Evolutionary conservation across 352 stramenopile genomes (phyloP), one percentile per base, ranked within the genome.

Genomic region (Globisporangium canariense): DNA sequence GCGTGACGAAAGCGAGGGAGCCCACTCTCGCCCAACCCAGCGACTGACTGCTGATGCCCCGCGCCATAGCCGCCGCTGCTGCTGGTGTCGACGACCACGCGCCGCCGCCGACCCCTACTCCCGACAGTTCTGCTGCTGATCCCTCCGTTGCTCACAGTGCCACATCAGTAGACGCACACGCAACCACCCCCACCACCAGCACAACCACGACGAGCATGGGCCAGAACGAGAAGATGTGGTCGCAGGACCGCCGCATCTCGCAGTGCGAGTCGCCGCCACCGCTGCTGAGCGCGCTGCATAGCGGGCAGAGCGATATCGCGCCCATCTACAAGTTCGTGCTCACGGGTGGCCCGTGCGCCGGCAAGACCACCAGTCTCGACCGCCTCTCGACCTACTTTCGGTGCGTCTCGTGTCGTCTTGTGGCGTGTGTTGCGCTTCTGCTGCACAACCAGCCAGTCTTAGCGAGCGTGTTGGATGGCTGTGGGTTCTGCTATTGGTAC

Each of bases 311-410:
- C 59, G 84, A 90, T 63, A 80, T 88, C 43, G 73, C 81, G 45
- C 84, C 81, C 4, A 93, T 98, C 51, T 97, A 97, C 76, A 95
- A 95, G 70, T 96, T 98, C 62, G 91, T 98, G 53, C 81, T 98
- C 64, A 98, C 94, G 45, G 96, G 94, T 57, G 96, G 94, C 14
- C 96, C 94, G 2, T 98, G 96, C 74, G 96, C 93, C 22, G 96
- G 96, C 55, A 98, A 99, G 70, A 99, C 96, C 49, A 98, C 96
- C 59, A 97, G 91, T 52, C 79, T 98, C 30, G 93, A 97, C 53
- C 78, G 93, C 53, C 70, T 98, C 22, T 96, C 82, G n/a, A 94
- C 84, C 32, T 96, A 92, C 69, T 96, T 94, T 60, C 80, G 87
- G 62, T 88, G 22, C 46, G 43, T 45, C 38, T 5, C 2, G 9